These are phyloP conservation scores for Nicotiana benthamiana DNA, from an alignment of 257 asterid species.

Conservation along the genomic window DNA sequence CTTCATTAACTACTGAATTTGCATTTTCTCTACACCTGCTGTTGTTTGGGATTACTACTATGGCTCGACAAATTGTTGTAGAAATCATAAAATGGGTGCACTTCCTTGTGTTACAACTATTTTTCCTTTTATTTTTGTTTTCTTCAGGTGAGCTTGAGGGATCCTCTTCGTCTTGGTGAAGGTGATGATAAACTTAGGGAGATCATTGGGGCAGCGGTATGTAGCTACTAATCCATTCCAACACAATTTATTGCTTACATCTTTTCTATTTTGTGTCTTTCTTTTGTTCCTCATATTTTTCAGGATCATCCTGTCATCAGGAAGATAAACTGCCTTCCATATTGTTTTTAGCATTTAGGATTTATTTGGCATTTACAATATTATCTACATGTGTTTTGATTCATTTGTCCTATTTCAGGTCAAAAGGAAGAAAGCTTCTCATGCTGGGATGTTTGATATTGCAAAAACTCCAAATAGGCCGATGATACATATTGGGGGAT, in stretches of 20 bases:
- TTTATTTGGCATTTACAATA: neutral
- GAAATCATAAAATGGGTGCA: neutral
- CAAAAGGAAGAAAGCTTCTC: constrained; percentile 90
- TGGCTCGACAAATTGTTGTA: neutral
- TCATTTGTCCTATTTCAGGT: constrained; percentile 33
- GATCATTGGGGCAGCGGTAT: constrained; percentile 78
- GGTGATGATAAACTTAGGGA: constrained; percentile 68
- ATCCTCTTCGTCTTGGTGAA: constrained; percentile 72
- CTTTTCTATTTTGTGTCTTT: neutral
- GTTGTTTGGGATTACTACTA: neutral
- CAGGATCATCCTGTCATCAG: neutral
- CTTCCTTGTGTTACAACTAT: neutral
- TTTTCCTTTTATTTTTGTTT: too few relatives aligned
- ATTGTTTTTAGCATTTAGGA: neutral
- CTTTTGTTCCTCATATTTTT: neutral
- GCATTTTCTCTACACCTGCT: neutral
- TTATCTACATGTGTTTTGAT: neutral
- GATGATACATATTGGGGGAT: constrained; percentile 96
- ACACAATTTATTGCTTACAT: neutral
- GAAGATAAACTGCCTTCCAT: neutral
- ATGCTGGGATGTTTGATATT: constrained; percentile 91
- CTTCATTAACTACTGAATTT: neutral
- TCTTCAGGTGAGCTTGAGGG: constrained; percentile 91
- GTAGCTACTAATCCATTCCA: neutral
- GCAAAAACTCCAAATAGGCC: constrained; percentile 96